Conservation (phyloP, 2,329 filamentous ascomycete species). For the Stachybotrys elegans region DNA sequence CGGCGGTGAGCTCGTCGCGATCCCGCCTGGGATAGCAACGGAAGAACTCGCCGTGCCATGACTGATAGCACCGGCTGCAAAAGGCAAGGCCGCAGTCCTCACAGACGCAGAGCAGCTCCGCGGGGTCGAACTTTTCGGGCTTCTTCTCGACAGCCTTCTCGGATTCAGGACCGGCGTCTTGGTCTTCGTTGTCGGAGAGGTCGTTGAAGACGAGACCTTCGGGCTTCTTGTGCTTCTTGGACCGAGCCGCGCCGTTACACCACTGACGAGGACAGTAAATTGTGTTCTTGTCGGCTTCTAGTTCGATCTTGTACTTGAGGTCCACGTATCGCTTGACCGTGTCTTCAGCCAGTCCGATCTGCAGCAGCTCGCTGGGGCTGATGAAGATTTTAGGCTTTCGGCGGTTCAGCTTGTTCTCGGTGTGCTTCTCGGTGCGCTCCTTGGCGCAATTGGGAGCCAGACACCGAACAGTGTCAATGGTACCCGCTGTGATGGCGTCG, state of each 20-base stretch:
- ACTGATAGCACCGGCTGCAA: slow-evolving; percentile 62
- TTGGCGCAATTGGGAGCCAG: slow-evolving; percentile 74
- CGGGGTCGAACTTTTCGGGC: slow-evolving; percentile 31
- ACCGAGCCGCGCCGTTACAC: slow-evolving; percentile 85
- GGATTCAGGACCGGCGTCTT: slow-evolving; percentile 25
- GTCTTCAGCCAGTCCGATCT: slow-evolving; percentile 66
- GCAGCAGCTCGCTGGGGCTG: slow-evolving; percentile 77
- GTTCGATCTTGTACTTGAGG: slow-evolving; percentile 85
- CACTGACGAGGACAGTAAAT: slow-evolving; percentile 88
- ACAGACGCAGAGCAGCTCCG: slow-evolving; percentile 75
- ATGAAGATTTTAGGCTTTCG: slow-evolving; percentile 63
- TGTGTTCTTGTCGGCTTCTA: slow-evolving; percentile 87
- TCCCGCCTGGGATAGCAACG: slow-evolving; percentile 64
- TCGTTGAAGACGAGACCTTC: slow-evolving; percentile 58
- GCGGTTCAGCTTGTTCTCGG: slow-evolving; percentile 14
- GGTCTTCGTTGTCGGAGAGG: slow-evolving; percentile 47
- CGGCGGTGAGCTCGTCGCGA: slow-evolving; percentile 67
- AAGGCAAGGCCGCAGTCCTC: slow-evolving; percentile 89
- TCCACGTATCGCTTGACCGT: slow-evolving; percentile 80
- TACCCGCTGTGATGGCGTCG: slow-evolving; percentile 79
- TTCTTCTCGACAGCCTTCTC: slow-evolving; percentile 15
- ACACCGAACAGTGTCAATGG: slow-evolving; percentile 75
- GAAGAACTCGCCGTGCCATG: slow-evolving; percentile 88
- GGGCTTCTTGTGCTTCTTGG: slow-evolving; percentile 68
- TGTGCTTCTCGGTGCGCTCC: slow-evolving; percentile 36